These are phyloP conservation scores for Amaranthus tricolor DNA, from an alignment of 179 eudicot species.

Conservation along the genomic window DNA sequence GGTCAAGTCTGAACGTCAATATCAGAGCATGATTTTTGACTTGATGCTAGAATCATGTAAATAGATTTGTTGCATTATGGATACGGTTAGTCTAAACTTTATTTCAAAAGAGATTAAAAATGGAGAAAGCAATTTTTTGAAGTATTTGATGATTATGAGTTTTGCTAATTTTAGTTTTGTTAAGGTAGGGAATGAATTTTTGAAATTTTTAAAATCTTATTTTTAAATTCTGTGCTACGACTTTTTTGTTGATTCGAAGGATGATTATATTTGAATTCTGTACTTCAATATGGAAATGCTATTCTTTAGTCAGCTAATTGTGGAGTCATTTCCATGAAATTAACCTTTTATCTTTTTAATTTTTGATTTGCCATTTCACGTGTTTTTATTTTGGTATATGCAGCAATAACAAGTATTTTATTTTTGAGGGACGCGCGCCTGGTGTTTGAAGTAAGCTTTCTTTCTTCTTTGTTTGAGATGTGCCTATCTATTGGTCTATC, in stretches of 20 bases:
- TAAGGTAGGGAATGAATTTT: not conserved
- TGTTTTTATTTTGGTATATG: conserved; percentile 21
- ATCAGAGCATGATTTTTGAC: no score
- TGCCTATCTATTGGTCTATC: not conserved
- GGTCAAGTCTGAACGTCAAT: not conserved
- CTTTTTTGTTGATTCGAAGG: not conserved
- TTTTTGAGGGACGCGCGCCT: conserved; percentile 53
- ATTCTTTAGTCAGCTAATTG: not conserved
- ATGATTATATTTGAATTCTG: not conserved
- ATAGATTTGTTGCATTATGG: not conserved
- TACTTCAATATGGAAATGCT: conserved; percentile 2
- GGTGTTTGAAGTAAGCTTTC: conserved; percentile 46
- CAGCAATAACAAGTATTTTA: conserved; percentile 71
- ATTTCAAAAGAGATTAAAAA: not conserved
- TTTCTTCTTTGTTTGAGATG: not conserved
- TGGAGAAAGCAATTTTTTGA: not conserved
- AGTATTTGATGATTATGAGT: no score
- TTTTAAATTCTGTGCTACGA: not conserved
- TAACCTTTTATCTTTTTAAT: not conserved
- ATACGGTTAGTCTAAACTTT: not conserved
- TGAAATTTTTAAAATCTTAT: not conserved
- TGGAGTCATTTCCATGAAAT: not conserved
- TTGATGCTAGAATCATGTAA: no score
- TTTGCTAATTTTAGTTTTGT: not conserved
- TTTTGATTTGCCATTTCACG: not conserved